Conservation (phyloP, 2,329 filamentous ascomycete genomes). For the Pseudogymnoascus pannorum region DNA sequence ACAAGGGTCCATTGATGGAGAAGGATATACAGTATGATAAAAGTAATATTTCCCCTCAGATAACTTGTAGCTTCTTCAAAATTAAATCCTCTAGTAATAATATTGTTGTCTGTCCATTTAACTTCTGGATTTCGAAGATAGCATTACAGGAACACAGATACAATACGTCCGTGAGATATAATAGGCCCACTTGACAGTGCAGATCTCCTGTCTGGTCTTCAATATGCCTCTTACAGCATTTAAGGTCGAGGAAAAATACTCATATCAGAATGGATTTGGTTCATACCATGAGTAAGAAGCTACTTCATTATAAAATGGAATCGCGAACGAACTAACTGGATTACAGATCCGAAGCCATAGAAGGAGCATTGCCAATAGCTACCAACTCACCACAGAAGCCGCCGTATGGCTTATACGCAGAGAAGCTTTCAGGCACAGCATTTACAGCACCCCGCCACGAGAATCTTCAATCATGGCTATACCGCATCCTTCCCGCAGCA, state of each 20-base stretch:
- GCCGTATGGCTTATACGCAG: constrained; percentile 60
- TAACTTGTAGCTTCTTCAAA: neutral
- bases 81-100: neutral
- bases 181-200: neutral
- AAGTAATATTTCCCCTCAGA: neutral
- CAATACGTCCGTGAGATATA: neutral
- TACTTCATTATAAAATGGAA: neutral
- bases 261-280: constrained; percentile 61
- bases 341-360: constrained; percentile 54
- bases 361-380: constrained; percentile 56
- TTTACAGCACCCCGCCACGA: constrained; percentile 50
- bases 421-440: constrained; percentile 52
- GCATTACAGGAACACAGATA: neutral
- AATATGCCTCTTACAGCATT: constrained; percentile 60
- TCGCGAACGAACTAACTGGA: constrained; percentile 17
- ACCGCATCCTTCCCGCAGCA: constrained; percentile 46
- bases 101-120: neutral
- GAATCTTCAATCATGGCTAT: constrained; percentile 52
- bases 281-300: constrained; percentile 57
- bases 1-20: neutral
- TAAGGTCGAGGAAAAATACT: constrained; percentile 56
- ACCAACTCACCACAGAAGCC: constrained; percentile 65
- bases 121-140: neutral
- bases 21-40: constrained; percentile 1
- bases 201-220: neutral